Conservation (phyloP, 1,139 yeast species). For the Saccharomyces uvarum region DNA sequence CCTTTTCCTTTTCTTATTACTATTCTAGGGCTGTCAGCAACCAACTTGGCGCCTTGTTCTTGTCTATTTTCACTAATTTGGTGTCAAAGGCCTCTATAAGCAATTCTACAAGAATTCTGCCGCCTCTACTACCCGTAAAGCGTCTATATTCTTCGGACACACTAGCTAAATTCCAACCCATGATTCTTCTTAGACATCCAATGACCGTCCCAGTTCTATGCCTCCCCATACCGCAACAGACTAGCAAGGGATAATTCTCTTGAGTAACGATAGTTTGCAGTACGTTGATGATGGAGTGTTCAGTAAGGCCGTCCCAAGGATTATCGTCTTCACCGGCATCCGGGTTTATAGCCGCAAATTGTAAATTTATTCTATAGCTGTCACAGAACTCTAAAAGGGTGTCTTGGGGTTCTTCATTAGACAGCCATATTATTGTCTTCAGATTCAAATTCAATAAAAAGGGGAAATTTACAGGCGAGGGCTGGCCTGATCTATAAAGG, state of each 20-base stretch:
- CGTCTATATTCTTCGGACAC: constrained; percentile 90
- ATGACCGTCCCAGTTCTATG: constrained; percentile 94
- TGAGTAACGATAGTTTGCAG: constrained; percentile 64
- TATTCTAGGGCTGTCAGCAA: constrained; percentile 22
- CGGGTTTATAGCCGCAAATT: constrained; percentile 50
- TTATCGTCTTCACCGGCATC: constrained; percentile 69
- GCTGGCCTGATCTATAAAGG: constrained; percentile 86
- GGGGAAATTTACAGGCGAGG: constrained; percentile 88
- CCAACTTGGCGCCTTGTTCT: constrained; percentile 29
- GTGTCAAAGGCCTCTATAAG: constrained; percentile 58
- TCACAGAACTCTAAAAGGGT: constrained; percentile 77
- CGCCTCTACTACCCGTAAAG: constrained; percentile 88
- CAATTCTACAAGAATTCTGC: constrained; percentile 82
- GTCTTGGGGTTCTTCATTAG: constrained; percentile 91
- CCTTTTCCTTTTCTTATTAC: background rate
- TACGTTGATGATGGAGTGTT: constrained; percentile 70
- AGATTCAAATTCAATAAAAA: constrained; percentile 68
- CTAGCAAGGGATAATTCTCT: constrained; percentile 73
- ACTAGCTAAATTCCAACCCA: constrained; percentile 93
- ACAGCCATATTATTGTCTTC: constrained; percentile 84
- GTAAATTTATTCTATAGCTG: constrained; percentile 54
- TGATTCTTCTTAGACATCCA: constrained; percentile 83
- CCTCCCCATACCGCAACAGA: constrained; percentile 97
- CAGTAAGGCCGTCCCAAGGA: constrained; percentile 97
- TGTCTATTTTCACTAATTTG: constrained; percentile 26